These are phyloP conservation scores for Cyanodermella asteris DNA, from an alignment of 2,329 filamentous ascomycete species.

Conservation along the genomic window DNA sequence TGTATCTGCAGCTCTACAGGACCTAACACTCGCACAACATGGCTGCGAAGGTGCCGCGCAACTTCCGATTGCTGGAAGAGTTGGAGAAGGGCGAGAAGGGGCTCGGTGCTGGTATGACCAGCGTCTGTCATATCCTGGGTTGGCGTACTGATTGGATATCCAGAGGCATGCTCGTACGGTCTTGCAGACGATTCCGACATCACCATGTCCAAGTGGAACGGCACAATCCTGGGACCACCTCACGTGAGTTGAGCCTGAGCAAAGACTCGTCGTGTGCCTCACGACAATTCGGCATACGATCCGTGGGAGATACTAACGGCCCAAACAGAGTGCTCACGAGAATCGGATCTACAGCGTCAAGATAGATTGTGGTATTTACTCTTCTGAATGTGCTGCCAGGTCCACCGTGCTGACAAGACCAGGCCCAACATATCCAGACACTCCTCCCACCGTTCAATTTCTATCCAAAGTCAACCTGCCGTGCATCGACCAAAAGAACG, in stretches of 20 bases:
- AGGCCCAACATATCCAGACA: conserved; percentile 80
- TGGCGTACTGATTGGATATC: too few relatives aligned
- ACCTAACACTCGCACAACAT: too few relatives aligned
- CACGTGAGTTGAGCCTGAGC: too few relatives aligned
- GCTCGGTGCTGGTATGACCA: conserved; percentile 51
- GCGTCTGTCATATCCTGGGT: conserved; percentile 3
- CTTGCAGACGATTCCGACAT: conserved; percentile 85
- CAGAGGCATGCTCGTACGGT: conserved; percentile 93
- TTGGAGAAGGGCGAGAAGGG: conserved; percentile 98
- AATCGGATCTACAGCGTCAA: conserved; percentile 98
- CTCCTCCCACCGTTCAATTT: conserved; percentile 76
- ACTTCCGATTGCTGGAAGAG: conserved; percentile 92
- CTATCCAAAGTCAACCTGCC: conserved; percentile 91
- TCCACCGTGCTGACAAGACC: too few relatives aligned
- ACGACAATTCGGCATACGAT: background rate
- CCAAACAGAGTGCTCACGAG: conserved; percentile 64
- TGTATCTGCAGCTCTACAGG: conserved; percentile 2
- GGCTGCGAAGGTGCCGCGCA: conserved; percentile 67
- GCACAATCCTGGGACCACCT: conserved; percentile 87
- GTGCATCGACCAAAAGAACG: conserved; percentile 62
- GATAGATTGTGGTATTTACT: conserved; percentile 80
- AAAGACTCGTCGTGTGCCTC: conserved; percentile 9
- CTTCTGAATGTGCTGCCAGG: too few relatives aligned
- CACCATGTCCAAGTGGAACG: conserved; percentile 96
- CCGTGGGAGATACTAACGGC: background rate